Base-by-base conservation (phyloP, 1,284 basidiomycete genomes). In the Malassezia yamatoensis region DNA sequence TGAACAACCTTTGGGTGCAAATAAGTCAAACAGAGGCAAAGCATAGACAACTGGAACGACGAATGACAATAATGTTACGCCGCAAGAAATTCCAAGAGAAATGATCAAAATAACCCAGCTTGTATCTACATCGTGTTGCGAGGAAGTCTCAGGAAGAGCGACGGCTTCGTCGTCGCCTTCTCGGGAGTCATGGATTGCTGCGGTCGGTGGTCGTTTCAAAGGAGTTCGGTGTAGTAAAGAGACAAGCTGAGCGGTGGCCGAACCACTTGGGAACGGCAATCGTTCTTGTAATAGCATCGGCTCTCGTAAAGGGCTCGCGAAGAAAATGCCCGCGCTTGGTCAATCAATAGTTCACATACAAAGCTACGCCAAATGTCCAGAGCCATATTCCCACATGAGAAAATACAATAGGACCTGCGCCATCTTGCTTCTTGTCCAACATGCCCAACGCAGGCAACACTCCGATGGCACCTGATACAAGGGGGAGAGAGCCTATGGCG, bases 281-380 rank as follows among this genome's bases (percentile, higher is more conserved):
- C 93, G 85, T 74, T 96, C 91, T 73, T 90, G 85, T 41, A 96
- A 83, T 55, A 96, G 91, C 71, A 94, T 89, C 82, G 94, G 90
- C 67, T 88, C 86, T 43, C 91, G 83, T 39, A 96, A 80, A 1
- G 91, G 91, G 7, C 88, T 87, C 0, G 91, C 93, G 51, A 96
- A 80, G 75, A 96, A 94, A 15, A 96, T 90, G 5, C 88, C 88
- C 35, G 44, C 5, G 60, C 45, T 47, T 33, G 8, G 79, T 58
- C 63, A 85, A 85, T 88, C 90, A 74, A 93, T 94, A 78, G 13
- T 13, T 7, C 24, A 47, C 45, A 36, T 35, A 47, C 45, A 91
- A 94, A 7, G 90, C 90, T 24, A 94, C 82, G 3, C 84, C 86
- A 58, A 81, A 84, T 1, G 85, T 87, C 90, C 91, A 96, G 8